A percentile compares a stretch with the other conserved stretches of the same genome.
Conservation (phyloP, 805 yeast genomes). For the Wickerhamia fluorescens region DNA sequence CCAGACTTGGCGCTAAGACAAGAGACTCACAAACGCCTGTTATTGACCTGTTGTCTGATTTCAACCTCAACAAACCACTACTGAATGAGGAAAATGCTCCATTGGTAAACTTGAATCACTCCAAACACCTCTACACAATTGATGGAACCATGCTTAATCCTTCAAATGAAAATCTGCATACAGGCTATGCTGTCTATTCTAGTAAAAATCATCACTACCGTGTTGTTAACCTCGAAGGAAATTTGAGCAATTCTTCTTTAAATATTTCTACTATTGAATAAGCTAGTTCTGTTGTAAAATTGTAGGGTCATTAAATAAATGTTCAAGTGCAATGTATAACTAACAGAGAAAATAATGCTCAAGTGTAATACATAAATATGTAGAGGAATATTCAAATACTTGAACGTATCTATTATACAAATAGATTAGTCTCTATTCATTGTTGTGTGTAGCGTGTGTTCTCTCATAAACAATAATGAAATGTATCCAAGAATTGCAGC, state of each 20-base stretch:
- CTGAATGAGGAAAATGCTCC: constrained; percentile 4
- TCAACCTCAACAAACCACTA: constrained; percentile 11
- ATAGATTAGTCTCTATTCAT: constrained; percentile 41
- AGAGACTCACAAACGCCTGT: too few relatives aligned
- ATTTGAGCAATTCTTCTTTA: too few relatives aligned
- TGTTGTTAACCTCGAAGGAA: too few relatives aligned
- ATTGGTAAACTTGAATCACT: constrained; percentile 6
- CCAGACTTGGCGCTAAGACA: constrained; percentile 7
- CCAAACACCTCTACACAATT: constrained; percentile 5
- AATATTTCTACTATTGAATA: too few relatives aligned
- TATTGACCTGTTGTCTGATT: too few relatives aligned
- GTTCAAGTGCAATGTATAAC: too few relatives aligned
- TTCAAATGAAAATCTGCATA: background rate
- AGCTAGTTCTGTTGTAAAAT: too few relatives aligned
- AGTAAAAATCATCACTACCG: constrained; percentile 16
- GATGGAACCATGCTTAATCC: constrained; percentile 1
- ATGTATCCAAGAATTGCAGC: constrained; percentile 34
- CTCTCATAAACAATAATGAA: constrained; percentile 44
- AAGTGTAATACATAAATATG: background rate
- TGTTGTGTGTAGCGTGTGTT: constrained; percentile 49
- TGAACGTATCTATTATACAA: too few relatives aligned
- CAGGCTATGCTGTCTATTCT: constrained; percentile 11
- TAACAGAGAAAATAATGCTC: too few relatives aligned
- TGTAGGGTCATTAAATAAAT: too few relatives aligned
- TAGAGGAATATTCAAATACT: background rate